Conservation (phyloP, 2,329 filamentous ascomycete genomes). For the Colletotrichum sojae region DNA sequence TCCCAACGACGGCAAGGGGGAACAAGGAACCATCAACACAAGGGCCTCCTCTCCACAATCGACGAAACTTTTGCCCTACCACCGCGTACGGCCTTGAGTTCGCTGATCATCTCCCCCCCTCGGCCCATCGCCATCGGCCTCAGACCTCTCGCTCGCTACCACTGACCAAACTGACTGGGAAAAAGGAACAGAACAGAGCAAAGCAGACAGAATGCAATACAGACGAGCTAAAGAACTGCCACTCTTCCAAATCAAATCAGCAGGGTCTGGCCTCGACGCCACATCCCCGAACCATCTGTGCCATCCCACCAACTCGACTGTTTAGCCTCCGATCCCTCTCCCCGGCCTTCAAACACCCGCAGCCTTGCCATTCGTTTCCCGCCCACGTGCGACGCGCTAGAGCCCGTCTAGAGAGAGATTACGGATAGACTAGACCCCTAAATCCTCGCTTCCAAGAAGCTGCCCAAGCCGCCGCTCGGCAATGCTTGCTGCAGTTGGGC, state of each 20-base stretch:
- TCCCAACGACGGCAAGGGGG: background rate
- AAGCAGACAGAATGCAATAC: too few species aligned
- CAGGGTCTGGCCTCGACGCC: conserved; percentile 11
- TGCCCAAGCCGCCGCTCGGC: background rate
- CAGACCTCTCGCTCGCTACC: conserved; percentile 22
- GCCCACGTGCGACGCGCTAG: conserved; percentile 21
- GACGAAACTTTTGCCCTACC: conserved; percentile 18
- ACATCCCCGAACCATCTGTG: conserved; percentile 9
- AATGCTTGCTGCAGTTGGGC: conserved; percentile 18
- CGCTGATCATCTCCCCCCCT: conserved; percentile 15
- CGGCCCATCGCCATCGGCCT: conserved; percentile 8
- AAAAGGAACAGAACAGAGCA: too few species aligned
- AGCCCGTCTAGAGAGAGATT: background rate
- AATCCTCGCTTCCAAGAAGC: background rate
- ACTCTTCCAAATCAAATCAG: conserved; percentile 6
- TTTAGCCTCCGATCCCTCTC: conserved; percentile 29
- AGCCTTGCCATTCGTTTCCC: conserved; percentile 10
- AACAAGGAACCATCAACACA: too few species aligned
- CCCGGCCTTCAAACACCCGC: conserved; percentile 13
- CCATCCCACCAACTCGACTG: conserved; percentile 19
- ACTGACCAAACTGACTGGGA: background rate
- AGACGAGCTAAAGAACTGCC: background rate
- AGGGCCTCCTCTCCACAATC: background rate
- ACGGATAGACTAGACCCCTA: conserved; percentile 31
- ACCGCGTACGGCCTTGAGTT: conserved; percentile 10